phyloP scores from a whole-genome alignment of 2,329 filamentous ascomycete species.

The Fusarium incarnatum region DNA sequence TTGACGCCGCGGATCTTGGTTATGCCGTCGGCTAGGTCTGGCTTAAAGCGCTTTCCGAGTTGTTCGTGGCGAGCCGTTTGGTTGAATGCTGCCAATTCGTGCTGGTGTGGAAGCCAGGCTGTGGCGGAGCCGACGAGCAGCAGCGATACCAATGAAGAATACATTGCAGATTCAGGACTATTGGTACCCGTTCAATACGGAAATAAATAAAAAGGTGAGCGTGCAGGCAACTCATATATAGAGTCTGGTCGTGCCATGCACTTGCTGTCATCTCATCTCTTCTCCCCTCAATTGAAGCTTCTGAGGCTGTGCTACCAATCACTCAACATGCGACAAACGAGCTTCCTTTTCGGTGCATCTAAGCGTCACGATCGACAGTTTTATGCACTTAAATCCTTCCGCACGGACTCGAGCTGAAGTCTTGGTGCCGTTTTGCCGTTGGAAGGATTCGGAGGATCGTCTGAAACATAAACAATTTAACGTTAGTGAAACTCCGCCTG shows the following conservation, averaged over 20 bases:
- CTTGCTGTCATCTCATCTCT: neutral
- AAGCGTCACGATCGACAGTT: neutral
- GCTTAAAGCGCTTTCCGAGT: conserved; percentile 31
- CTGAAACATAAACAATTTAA: neutral
- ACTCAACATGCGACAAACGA: neutral
- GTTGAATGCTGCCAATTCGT: conserved; percentile 32
- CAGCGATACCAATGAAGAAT: neutral
- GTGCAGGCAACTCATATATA: too few species aligned
- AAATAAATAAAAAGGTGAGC: too few species aligned
- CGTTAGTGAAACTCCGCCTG: neutral
- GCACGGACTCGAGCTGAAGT: neutral
- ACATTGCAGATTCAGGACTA: neutral
- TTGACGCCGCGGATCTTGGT: conserved; percentile 37
- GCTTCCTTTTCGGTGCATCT: neutral
- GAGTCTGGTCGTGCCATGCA: neutral
- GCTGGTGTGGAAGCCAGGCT: conserved; percentile 32
- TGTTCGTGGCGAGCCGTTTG: conserved; percentile 32
- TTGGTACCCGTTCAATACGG: too few species aligned
- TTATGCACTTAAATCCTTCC: neutral
- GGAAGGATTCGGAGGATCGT: neutral
- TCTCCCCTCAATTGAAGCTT: neutral
- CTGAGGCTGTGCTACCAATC: neutral
- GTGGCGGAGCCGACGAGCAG: conserved; percentile 13
- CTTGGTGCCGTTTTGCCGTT: neutral
- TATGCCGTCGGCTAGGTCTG: conserved; percentile 3